Conservation (phyloP, 352 stramenopile species). For the Albugo candida region DNA sequence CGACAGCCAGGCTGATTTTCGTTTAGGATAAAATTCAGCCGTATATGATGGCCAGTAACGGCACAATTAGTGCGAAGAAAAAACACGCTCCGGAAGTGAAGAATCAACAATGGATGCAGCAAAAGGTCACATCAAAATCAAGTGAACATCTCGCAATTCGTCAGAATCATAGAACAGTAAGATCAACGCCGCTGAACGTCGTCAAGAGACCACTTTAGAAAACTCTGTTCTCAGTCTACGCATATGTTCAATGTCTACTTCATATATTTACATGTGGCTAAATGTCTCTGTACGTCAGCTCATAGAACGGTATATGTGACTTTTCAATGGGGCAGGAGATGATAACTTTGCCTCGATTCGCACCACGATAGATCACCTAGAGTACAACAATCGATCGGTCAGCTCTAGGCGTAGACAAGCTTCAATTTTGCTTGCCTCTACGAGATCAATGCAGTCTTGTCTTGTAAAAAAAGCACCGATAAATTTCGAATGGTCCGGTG, state of each 20-base stretch:
- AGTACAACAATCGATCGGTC: neutral
- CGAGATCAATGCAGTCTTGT: conserved; percentile 73
- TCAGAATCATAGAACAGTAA: too few species aligned
- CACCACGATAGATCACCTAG: conserved; percentile 72
- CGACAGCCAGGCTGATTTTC: too few species aligned
- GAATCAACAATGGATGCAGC: neutral
- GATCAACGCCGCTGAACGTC: too few species aligned
- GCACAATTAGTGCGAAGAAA: neutral
- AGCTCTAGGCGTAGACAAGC: neutral
- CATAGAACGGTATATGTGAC: conserved; percentile 57
- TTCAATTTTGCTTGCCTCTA: conserved; percentile 34
- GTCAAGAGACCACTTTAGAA: too few species aligned
- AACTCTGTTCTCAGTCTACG: too few species aligned
- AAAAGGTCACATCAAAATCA: neutral
- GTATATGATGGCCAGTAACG: neutral
- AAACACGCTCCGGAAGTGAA: neutral
- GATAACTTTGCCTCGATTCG: conserved; percentile 58
- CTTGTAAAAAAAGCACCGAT: conserved; percentile 58
- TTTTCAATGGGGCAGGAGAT: conserved; percentile 62
- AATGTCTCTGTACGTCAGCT: conserved; percentile 71
- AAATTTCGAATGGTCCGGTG: conserved; percentile 75
- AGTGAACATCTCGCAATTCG: too few species aligned
- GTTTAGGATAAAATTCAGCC: too few species aligned
- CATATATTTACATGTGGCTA: conserved; percentile 6
- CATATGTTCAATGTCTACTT: too few species aligned